Conservation (phyloP, 495 filamentous ascomycete genomes). For the Aspergillus carlsbadensis region DNA sequence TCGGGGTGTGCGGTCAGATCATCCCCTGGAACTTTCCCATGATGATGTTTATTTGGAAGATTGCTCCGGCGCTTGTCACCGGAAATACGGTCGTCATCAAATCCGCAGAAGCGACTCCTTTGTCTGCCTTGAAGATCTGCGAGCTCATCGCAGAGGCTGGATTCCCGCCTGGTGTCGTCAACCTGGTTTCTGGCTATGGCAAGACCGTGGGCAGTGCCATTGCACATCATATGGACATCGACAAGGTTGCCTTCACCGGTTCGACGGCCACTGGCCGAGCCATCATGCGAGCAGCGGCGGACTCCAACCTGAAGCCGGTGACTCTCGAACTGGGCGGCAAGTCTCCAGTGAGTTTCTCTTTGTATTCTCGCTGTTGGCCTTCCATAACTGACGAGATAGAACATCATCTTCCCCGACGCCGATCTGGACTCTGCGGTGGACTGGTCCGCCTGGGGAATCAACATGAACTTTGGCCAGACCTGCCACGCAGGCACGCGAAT, state of each 20-base stretch:
- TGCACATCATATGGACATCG: constrained; percentile 91
- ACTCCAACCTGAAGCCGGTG: constrained; percentile 97
- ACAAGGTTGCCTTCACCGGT: constrained; percentile 98
- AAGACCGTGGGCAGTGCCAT: constrained; percentile 87
- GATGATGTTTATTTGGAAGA: constrained; percentile 98
- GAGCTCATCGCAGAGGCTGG: constrained; percentile 88
- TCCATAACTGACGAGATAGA: constrained; percentile 26
- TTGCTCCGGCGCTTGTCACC: constrained; percentile 84
- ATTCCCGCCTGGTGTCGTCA: constrained; percentile 93
- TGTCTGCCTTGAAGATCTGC: constrained; percentile 77
- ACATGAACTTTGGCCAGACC: constrained; percentile 98
- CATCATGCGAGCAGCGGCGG: constrained; percentile 93
- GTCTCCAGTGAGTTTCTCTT: constrained; percentile 54
- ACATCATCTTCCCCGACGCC: constrained; percentile 95
- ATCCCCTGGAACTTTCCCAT: constrained; percentile 99
- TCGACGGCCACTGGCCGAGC: constrained; percentile 85
- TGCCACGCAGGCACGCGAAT: constrained; percentile 96
- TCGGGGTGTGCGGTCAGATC: constrained; percentile 92
- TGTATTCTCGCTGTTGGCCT: too few relatives aligned
- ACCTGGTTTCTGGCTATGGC: constrained; percentile 92
- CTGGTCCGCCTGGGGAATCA: constrained; percentile 99
- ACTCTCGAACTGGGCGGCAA: constrained; percentile 97
- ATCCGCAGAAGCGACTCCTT: constrained; percentile 94
- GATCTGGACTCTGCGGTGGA: constrained; percentile 94
- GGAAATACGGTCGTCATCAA: constrained; percentile 92